Conservation (phyloP, 345 rosid genomes). For the Brassica nigra region DNA sequence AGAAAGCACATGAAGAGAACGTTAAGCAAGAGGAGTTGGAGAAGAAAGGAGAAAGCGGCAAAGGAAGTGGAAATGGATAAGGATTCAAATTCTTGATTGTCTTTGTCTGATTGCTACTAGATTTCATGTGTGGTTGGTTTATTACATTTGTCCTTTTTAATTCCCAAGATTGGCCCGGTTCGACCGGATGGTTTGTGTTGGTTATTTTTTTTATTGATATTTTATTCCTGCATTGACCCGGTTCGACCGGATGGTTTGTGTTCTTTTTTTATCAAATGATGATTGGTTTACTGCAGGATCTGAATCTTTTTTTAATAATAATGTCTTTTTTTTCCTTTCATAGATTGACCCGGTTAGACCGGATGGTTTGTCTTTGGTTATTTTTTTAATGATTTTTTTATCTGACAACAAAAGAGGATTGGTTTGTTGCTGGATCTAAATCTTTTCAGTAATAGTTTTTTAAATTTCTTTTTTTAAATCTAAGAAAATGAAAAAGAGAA, state of each 20-base stretch:
- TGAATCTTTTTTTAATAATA: no score
- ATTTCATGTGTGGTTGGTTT: constrained; percentile 1
- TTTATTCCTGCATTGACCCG: no score
- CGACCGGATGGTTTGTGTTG: constrained; percentile 17
- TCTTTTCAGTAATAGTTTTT: not conserved
- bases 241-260: no score
- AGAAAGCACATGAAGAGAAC: constrained; percentile 95
- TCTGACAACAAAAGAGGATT: constrained; percentile 10
- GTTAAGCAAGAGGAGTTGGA: constrained; percentile 82
- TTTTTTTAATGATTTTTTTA: not conserved
- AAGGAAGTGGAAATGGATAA: constrained; percentile 82
- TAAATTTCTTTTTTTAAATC: not conserved
- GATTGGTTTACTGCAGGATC: no score
- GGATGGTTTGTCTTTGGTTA: no score
- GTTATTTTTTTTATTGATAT: not conserved
- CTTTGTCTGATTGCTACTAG: not conserved
- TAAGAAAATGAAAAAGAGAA: constrained; percentile 17
- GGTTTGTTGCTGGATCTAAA: constrained; percentile 4
- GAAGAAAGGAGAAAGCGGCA: constrained; percentile 71
- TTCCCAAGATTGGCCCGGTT: constrained; percentile 7
- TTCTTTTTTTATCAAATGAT: no score
- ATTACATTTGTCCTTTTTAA: not conserved
- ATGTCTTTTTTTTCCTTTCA: no score
- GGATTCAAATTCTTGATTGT: not conserved
- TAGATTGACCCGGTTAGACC: no score